Base-by-base conservation (phyloP, 106 monocot genomes). In the Dendrobium chrysotoxum region DNA sequence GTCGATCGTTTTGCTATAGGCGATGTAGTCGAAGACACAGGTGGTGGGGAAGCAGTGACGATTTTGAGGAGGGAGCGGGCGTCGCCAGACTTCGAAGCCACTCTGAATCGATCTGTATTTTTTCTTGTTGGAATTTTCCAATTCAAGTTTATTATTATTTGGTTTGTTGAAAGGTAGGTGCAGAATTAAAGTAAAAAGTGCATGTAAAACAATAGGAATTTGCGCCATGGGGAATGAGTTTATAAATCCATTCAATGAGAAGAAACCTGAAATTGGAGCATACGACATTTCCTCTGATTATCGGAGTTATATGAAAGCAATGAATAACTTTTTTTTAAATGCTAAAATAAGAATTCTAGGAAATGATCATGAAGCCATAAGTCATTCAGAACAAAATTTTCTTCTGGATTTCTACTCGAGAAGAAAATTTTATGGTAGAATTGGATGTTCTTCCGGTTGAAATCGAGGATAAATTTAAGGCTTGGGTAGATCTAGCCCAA, bases 31-130 rank as follows among this genome's bases (percentile, higher is more conserved):
- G 80, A 53, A 20, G 76, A 54, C 28, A 50, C 9, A 0, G 18
- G 38, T 20, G 30, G 35, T 39, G 79, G 12, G 21, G 84, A 88
- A 84, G 80, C 20, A 11, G 91, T 87, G 72, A 67, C 58, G 41
- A 47, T 83, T 61, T 64, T 83, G 55, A 68, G 76, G 18, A 72
- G 72, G 46, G 54, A 68, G 40, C 18, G 61, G 67, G 45, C 61
- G 12, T 66, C 47, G 50, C 30, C 26, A 13, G 80, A 58, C 11
- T 47, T 88, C 25, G 91, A 91, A 35, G 54, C 79, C 4, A 45
- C 71, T 72, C 17, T 89, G 41, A 91, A 91, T 85, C 80, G 80
- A 77, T 55, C 73, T 82, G 91, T 91, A 70, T 30, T 73, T 82
- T 75, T 39, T 42, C 16, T 44, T 76, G 30, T 78, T 13, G 31